These are phyloP conservation scores for Boletus patriciae DNA, from an alignment of 768 basidiomycete species.

Conservation along the genomic window DNA sequence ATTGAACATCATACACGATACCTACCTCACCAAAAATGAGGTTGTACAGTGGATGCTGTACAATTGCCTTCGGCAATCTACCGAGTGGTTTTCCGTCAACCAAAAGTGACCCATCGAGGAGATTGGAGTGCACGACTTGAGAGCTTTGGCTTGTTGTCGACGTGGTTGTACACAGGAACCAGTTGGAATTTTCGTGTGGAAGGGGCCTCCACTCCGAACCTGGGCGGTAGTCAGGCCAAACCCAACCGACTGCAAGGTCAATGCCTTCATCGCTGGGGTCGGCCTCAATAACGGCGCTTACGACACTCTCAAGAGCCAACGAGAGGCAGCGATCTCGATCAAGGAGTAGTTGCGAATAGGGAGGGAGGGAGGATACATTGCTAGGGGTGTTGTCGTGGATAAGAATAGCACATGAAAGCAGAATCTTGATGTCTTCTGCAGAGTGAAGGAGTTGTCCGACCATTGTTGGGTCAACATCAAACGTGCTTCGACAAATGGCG, in stretches of 20 bases:
- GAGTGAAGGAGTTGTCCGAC: too few relatives aligned
- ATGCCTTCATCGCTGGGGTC: conserved; percentile 20
- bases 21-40: conserved; percentile 37
- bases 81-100: conserved; percentile 42
- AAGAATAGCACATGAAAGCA: conserved; percentile 34
- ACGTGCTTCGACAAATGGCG: conserved; percentile 27
- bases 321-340: conserved; percentile 35
- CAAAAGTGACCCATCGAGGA: conserved; percentile 42
- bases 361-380: not conserved
- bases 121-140: conserved; percentile 38
- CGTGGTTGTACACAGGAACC: conserved; percentile 11
- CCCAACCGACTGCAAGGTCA: conserved; percentile 26
- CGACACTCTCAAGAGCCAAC: conserved; percentile 21
- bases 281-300: conserved; percentile 14
- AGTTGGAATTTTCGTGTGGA: conserved; percentile 13
- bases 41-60: not conserved
- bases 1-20: not conserved
- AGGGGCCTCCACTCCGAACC: conserved; percentile 25
- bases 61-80: conserved; percentile 37
- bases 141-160: not conserved
- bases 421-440: not conserved
- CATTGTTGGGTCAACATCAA: conserved; percentile 17
- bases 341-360: conserved; percentile 25
- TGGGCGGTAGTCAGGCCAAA: conserved; percentile 33
- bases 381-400: conserved; percentile 33